phyloP scores from a whole-genome alignment of 768 basidiomycete genomes.

The Mycena latifolia region DNA sequence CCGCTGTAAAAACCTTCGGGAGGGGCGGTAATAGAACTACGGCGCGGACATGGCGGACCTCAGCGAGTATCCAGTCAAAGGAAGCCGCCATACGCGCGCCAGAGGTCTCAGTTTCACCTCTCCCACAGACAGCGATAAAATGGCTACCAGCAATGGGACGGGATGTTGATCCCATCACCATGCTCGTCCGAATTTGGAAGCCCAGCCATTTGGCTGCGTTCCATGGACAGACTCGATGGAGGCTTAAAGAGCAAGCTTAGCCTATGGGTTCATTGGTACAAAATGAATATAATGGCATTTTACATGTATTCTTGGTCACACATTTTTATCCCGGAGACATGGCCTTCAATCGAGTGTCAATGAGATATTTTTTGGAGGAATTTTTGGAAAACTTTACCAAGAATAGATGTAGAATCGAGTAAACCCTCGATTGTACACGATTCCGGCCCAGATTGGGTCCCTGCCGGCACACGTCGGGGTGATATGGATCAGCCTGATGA shows the following conservation, averaged over 20 bases:
- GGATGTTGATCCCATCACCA: conserved; percentile 3
- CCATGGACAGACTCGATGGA: not conserved
- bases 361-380: not conserved
- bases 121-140: too few relatives aligned
- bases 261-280: not conserved
- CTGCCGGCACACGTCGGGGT: not conserved
- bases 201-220: not conserved
- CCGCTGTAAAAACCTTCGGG: too few relatives aligned
- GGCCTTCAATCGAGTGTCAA: not conserved
- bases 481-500: conserved; percentile 12
- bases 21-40: too few relatives aligned
- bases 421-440: not conserved
- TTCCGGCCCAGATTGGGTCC: not conserved
- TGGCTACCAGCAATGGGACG: conserved; percentile 3
- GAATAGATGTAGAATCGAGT: conserved; percentile 11
- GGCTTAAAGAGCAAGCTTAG: not conserved
- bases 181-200: not conserved
- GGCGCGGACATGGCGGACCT: too few relatives aligned
- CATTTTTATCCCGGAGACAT: not conserved
- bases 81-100: too few relatives aligned
- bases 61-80: too few relatives aligned
- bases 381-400: not conserved
- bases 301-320: conserved; percentile 2
- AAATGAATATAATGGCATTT: not conserved
- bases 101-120: too few relatives aligned